A percentile compares a stretch with the other conserved stretches of the same genome.
phyloP scores from a whole-genome alignment of 179 eudicot genomes.

The Spinacia oleracea region DNA sequence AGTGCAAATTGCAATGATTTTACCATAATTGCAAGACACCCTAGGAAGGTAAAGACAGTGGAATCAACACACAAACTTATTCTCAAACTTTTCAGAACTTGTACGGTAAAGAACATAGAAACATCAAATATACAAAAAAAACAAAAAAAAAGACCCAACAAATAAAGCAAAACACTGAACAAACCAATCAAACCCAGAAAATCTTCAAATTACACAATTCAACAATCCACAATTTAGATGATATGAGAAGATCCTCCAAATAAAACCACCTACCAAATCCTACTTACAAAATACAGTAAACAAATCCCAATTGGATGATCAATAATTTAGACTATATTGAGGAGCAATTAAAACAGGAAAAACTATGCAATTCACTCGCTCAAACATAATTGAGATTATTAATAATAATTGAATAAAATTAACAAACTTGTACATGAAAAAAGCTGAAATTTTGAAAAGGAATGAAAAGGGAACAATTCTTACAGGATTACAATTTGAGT shows the following conservation, averaged over 20 bases:
- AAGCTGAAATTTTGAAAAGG: neutral
- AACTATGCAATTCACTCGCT: neutral
- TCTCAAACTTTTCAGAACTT: neutral
- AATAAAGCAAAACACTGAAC: neutral
- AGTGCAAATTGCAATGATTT: neutral
- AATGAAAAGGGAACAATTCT: slow-evolving; percentile 2
- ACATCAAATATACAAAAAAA: neutral
- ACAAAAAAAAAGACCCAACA: neutral
- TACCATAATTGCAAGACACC: neutral
- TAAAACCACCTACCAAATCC: neutral
- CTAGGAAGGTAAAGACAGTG: neutral
- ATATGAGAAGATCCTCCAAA: neutral
- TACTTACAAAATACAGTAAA: neutral
- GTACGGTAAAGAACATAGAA: neutral
- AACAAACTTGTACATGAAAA: slow-evolving; percentile 2
- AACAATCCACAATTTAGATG: too few relatives aligned
- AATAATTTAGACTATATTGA: neutral
- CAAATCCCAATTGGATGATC: neutral
- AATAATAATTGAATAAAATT: neutral
- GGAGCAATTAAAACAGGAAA: too few relatives aligned
- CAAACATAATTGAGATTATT: neutral
- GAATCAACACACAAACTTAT: neutral
- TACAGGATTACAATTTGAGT: neutral
- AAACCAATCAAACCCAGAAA: too few relatives aligned
- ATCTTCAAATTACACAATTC: too few relatives aligned